Evolutionary conservation across 768 basidiomycete genomes (phyloP).

Genomic region (Pulveroboletus ravenelii): DNA sequence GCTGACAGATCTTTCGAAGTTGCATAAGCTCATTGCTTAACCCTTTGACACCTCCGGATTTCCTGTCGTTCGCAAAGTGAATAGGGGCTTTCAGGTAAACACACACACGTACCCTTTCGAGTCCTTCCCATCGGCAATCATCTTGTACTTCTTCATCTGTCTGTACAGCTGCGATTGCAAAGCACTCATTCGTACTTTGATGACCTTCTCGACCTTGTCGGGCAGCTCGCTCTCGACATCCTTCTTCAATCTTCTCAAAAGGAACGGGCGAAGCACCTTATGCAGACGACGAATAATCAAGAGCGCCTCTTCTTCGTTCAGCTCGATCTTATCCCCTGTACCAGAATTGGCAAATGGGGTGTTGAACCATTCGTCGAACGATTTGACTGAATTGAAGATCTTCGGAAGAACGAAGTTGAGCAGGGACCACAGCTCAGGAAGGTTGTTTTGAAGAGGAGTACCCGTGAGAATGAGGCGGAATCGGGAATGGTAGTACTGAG

Average conservation of each 20-base stretch:
- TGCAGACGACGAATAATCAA: constrained; percentile 95
- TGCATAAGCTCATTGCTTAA: constrained; percentile 96
- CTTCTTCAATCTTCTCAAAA: constrained; percentile 89
- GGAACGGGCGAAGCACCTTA: constrained; percentile 93
- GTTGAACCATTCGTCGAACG: constrained; percentile 99
- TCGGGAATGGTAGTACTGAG: constrained; percentile 87
- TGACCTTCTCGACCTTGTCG: constrained; percentile 97
- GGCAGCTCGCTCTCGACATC: constrained; percentile 95
- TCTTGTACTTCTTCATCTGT: constrained; percentile 98
- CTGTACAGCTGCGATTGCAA: constrained; percentile 90
- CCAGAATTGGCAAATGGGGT: constrained; percentile 99
- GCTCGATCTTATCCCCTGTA: constrained; percentile 93
- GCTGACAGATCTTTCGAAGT: constrained; percentile 95
- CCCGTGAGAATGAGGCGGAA: constrained; percentile 94
- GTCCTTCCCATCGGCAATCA: constrained; percentile 83
- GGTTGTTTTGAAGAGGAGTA: constrained; percentile 94
- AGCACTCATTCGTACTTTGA: constrained; percentile 93
- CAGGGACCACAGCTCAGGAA: constrained; percentile 92
- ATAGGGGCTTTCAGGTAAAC: neutral
- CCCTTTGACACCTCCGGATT: constrained; percentile 77
- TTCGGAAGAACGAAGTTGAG: constrained; percentile 94
- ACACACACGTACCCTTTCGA: constrained; percentile 57
- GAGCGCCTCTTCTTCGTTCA: constrained; percentile 99
- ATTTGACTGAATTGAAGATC: constrained; percentile 98
- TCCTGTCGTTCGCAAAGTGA: constrained; percentile 36